Percentiles rank a stretch among this genome's conserved stretches.
Conservation (phyloP, 306 rosid genomes). For the Myrica gale region DNA sequence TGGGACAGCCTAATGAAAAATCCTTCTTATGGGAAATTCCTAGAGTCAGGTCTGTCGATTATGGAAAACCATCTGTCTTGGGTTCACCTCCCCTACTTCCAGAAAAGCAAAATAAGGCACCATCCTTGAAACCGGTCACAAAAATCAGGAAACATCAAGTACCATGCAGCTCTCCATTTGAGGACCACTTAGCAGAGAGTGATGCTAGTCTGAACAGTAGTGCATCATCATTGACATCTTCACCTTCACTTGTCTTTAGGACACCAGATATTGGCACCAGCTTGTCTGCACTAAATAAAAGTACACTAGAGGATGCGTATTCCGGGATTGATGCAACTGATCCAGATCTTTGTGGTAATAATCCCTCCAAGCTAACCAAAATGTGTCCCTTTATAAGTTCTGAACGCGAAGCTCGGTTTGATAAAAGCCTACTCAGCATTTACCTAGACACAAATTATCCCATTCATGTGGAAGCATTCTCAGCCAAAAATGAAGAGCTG, state of each 20-base stretch:
- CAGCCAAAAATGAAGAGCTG: conserved; percentile 41
- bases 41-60: conserved; percentile 36
- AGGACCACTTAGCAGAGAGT: conserved; percentile 27
- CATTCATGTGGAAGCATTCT: conserved; percentile 21
- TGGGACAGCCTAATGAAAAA: conserved; percentile 40
- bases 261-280: conserved; percentile 35
- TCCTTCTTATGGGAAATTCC: conserved; percentile 34
- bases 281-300: conserved; percentile 35
- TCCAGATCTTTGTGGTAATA: conserved; percentile 34
- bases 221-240: conserved; percentile 24
- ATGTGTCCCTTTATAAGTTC: conserved; percentile 29
- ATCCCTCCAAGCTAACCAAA: conserved; percentile 32
- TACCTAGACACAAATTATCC: conserved; percentile 51
- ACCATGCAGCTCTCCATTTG: conserved; percentile 35
- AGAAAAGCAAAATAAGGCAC: conserved; percentile 36
- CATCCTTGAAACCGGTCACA: conserved; percentile 29
- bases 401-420: conserved; percentile 35
- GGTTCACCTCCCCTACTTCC: conserved; percentile 39
- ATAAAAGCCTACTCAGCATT: conserved; percentile 37
- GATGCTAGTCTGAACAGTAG: conserved; percentile 30
- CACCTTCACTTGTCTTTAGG: conserved; percentile 26
- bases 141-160: conserved; percentile 16
- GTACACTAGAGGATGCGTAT: conserved; percentile 33
- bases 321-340: conserved; percentile 30
- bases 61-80: conserved; percentile 33